phyloP scores from a whole-genome alignment of 2,329 filamentous ascomycete species.

The Fusarium cyanostomum region DNA sequence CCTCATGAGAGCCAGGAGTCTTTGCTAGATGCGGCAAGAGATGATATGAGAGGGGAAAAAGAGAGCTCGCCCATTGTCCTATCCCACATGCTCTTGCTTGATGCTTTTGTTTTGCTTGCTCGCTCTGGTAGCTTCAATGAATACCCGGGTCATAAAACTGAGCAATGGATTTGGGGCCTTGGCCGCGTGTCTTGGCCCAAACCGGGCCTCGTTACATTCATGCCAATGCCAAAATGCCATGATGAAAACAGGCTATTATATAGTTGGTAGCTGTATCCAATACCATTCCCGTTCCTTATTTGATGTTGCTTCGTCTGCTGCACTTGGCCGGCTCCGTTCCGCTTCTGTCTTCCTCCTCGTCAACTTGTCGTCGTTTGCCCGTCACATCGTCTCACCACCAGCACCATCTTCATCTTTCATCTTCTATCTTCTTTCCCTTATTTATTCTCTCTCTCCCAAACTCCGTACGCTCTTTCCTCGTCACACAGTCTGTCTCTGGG shows the following conservation, averaged over 20 bases:
- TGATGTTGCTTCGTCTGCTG: slow-evolving; percentile 31
- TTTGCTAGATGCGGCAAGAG: slow-evolving; percentile 24
- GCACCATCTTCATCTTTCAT: slow-evolving; percentile 7
- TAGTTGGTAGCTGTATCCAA: slow-evolving; percentile 10
- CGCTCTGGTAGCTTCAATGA: background rate
- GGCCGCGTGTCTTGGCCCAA: slow-evolving; percentile 17
- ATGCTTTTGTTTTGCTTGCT: background rate
- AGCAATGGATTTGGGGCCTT: background rate
- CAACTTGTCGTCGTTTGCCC: slow-evolving; percentile 3
- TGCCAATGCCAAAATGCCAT: slow-evolving; percentile 28
- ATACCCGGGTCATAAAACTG: background rate
- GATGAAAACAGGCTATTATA: slow-evolving; percentile 3
- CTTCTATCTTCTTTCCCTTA: slow-evolving; percentile 7
- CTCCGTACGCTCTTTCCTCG: slow-evolving; percentile 31
- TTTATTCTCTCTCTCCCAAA: slow-evolving; percentile 13
- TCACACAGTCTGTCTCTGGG: slow-evolving; percentile 8
- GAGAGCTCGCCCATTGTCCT: background rate
- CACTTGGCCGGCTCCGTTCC: slow-evolving; percentile 21
- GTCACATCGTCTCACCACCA: slow-evolving; percentile 8
- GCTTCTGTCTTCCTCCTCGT: slow-evolving; percentile 22
- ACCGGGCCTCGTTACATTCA: slow-evolving; percentile 19
- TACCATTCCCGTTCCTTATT: slow-evolving; percentile 34
- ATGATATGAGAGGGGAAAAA: slow-evolving; percentile 2
- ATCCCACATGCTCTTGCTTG: background rate
- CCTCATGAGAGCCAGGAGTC: slow-evolving; percentile 25